Evolutionary conservation across 2,329 filamentous ascomycete genomes (phyloP).

Genomic region (Sporothrix euskadiensis): DNA sequence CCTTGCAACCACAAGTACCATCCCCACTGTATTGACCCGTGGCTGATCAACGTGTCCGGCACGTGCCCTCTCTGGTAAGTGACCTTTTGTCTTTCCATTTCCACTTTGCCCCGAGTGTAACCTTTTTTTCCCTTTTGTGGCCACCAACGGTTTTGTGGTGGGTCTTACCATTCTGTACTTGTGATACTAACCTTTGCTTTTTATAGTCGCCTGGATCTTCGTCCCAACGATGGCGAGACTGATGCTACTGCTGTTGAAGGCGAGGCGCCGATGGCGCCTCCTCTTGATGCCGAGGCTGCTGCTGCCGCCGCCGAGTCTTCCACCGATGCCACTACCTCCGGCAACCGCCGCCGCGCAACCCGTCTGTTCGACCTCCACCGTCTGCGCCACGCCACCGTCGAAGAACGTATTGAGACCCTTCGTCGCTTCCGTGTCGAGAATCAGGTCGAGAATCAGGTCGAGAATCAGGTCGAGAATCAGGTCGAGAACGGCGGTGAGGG

Average conservation of each 20-base stretch:
- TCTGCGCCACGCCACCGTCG: constrained; percentile 58
- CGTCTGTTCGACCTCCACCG: constrained; percentile 59
- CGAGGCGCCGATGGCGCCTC: constrained; percentile 42
- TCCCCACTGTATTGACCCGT: constrained; percentile 67
- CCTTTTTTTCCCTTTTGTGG: background rate
- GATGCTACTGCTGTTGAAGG: constrained; percentile 34
- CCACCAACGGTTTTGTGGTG: background rate
- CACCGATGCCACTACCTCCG: constrained; percentile 33
- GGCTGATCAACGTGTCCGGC: constrained; percentile 68
- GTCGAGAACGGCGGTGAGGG: constrained; percentile 33
- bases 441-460: constrained; percentile 42
- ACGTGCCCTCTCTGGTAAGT: constrained; percentile 69
- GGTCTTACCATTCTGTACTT: background rate
- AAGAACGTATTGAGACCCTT: constrained; percentile 63
- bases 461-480: constrained; percentile 45
- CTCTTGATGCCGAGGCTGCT: constrained; percentile 44
- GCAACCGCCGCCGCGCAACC: constrained; percentile 46
- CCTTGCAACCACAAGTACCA: constrained; percentile 70
- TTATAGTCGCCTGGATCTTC: constrained; percentile 56
- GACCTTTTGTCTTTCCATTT: background rate
- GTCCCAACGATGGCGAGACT: constrained; percentile 38
- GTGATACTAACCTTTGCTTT: background rate
- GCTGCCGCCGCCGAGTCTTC: constrained; percentile 33
- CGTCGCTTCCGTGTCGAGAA: constrained; percentile 50
- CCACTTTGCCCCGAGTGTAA: background rate